These are phyloP conservation scores for Talaromyces sp. DNA, from an alignment of 2,329 filamentous ascomycete genomes.

Conservation along the genomic window DNA sequence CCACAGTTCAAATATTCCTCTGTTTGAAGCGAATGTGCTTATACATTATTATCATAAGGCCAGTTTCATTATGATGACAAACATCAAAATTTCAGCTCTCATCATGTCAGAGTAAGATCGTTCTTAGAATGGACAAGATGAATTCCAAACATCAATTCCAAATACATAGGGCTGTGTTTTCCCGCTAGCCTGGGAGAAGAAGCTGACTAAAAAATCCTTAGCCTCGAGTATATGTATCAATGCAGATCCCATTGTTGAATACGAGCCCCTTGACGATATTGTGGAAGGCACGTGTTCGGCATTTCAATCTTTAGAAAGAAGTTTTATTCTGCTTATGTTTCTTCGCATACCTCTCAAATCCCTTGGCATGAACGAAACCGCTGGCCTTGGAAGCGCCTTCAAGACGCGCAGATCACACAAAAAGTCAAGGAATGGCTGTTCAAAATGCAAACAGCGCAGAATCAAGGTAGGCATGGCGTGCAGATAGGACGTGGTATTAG, in stretches of 20 bases:
- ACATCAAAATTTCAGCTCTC: constrained; percentile 1
- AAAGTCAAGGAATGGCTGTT: constrained; percentile 32
- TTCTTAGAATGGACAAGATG: neutral
- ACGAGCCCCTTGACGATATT: neutral
- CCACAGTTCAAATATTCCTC: neutral
- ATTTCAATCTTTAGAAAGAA: neutral
- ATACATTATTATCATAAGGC: neutral
- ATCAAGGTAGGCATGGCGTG: constrained; percentile 27
- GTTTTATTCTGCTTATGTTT: neutral
- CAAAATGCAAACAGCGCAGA: constrained; percentile 30
- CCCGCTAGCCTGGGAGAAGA: neutral
- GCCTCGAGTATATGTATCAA: neutral
- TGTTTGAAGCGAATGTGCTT: neutral
- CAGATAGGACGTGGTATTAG: neutral
- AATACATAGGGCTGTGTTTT: constrained; percentile 8
- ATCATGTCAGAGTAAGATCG: neutral
- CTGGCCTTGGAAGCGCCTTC: constrained; percentile 7
- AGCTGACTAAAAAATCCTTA: neutral
- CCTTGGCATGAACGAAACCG: neutral
- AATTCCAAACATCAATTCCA: constrained; percentile 4
- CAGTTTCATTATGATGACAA: neutral
- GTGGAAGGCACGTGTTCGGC: neutral
- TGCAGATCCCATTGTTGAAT: neutral
- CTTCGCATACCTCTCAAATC: neutral
- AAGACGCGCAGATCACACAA: constrained; percentile 22